Evolutionary conservation across 2,329 filamentous ascomycete genomes (phyloP).

Genomic region (Nigrospora osmanthi): DNA sequence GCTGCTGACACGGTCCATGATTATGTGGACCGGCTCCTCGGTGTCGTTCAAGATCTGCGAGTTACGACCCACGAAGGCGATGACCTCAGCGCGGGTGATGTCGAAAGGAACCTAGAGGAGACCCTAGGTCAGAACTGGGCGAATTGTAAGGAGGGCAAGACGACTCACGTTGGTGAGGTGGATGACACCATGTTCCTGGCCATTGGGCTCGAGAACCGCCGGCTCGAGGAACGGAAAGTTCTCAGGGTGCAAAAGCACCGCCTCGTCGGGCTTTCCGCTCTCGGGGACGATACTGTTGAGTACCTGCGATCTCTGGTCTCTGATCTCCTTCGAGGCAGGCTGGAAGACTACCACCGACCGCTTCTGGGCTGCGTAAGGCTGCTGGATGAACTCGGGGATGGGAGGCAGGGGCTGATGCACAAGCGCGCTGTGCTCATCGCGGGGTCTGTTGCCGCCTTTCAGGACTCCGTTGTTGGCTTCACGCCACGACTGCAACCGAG

Average conservation of each 20-base stretch:
- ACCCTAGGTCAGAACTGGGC: not conserved
- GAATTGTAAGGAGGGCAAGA: not conserved
- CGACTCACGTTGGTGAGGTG: constrained; percentile 41
- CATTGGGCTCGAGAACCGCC: constrained; percentile 17
- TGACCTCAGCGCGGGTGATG: constrained; percentile 29
- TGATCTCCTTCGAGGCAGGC: constrained; percentile 10
- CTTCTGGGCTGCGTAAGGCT: not conserved
- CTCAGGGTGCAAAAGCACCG: constrained; percentile 24
- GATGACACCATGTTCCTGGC: constrained; percentile 33
- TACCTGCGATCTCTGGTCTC: constrained; percentile 23
- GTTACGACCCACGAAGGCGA: constrained; percentile 35
- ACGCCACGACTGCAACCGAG: not conserved
- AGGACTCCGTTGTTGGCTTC: not conserved
- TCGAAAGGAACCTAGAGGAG: constrained; percentile 30
- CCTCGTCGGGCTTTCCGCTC: constrained; percentile 23
- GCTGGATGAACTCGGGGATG: not conserved
- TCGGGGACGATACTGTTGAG: constrained; percentile 28
- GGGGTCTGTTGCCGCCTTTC: not conserved
- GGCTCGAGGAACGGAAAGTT: constrained; percentile 41
- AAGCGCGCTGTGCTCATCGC: not conserved
- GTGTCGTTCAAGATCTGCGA: constrained; percentile 30
- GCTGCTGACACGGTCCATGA: constrained; percentile 37
- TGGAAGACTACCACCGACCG: not conserved
- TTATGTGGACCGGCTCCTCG: constrained; percentile 36
- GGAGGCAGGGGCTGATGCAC: not conserved